Evolutionary conservation across 2,329 filamentous ascomycete species (phyloP), one percentile per base, ranked within the genome.

Genomic region (Amauroascus niger): DNA sequence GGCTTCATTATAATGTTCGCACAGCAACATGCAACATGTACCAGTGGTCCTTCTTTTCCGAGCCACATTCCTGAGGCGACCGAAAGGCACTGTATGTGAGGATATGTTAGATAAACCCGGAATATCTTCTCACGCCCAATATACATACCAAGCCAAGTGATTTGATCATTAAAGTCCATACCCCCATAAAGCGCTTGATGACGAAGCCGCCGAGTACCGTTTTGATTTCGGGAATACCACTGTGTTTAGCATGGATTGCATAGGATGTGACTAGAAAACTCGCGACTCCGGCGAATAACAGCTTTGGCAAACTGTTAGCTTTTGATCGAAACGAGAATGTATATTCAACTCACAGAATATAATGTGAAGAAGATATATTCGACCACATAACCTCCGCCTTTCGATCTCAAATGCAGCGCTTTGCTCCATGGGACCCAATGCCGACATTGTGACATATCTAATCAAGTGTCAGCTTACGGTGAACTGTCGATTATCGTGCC

Each of bases 201-300:
- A 97, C 88, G 67, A 98, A 98, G 2, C 93, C 93, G 3, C 91
- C 93, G 65, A 98, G 95, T 65, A 98, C 97, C 70, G 89, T 95
- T 71, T 98, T 98, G 77, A 98, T 98, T 73, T 98, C 93, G 8
- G 89, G 95, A 53, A 98, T 98, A 39, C 93, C 93, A n/a, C 88
- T 95, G n/a, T 93, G 93, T 35, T 93, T 93, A 9, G 93, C 93
- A 67, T 98, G 97, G 0, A 93, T 91, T 6, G 93, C 90, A 70
- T 91, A 97, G 0, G 82, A 83, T 67, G 88, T 94, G 65, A 98
- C 93, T 39, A 98, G 76, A 33, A 79, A 82, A 0, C 90, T 90
- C 3, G 90, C 84, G 3, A 84, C 84, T 48, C 86, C 86, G 20
- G 91, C 87, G 67, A 97, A 95, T 2, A 86, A 66, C 1, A 87